Percentiles rank a stretch among this genome's conserved stretches.
Evolutionary conservation across 768 basidiomycete species (phyloP).

Genomic region (Cystofilobasidium ferigula): DNA sequence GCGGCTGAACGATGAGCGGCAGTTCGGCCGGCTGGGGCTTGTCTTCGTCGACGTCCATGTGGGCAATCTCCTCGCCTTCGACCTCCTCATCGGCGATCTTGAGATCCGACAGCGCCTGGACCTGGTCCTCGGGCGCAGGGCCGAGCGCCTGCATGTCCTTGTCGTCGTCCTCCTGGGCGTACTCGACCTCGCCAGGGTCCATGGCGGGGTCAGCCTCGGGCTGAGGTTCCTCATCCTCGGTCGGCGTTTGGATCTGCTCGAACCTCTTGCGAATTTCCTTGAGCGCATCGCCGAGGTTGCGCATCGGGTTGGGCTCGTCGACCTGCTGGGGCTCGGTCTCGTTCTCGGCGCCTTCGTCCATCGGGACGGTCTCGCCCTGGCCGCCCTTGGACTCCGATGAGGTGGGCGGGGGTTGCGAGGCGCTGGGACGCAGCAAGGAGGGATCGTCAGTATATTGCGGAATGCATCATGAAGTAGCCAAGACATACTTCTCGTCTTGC

Average conservation of each 20-base stretch:
- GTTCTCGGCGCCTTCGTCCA: slow-evolving; percentile 14
- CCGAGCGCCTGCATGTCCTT: slow-evolving; percentile 81
- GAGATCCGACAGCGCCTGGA: slow-evolving; percentile 68
- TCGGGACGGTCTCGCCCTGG: slow-evolving; percentile 23
- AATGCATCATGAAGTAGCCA: not conserved
- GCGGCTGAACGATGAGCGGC: slow-evolving; percentile 11
- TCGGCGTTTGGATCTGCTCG: slow-evolving; percentile 54
- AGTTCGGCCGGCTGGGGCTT: slow-evolving; percentile 24
- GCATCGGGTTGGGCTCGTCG: slow-evolving; percentile 34
- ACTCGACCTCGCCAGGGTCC: slow-evolving; percentile 50
- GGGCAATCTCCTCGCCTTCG: slow-evolving; percentile 25
- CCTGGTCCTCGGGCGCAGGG: slow-evolving; percentile 70
- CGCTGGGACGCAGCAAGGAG: not conserved
- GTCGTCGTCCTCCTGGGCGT: slow-evolving; percentile 59
- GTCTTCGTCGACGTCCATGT: slow-evolving; percentile 30
- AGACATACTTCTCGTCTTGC: slow-evolving; percentile 24
- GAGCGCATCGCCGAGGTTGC: slow-evolving; percentile 71
- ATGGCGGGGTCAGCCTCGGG: slow-evolving; percentile 30
- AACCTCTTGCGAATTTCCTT: slow-evolving; percentile 72
- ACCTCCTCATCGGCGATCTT: slow-evolving; percentile 57
- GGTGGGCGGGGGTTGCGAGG: slow-evolving; percentile 21
- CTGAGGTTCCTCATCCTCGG: slow-evolving; percentile 43
- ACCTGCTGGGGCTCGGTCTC: slow-evolving; percentile 10
- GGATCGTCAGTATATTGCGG: not conserved
- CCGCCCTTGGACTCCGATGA: slow-evolving; percentile 23